Conservation (phyloP, 2,329 filamentous ascomycete species). For the Ceratocystis smalleyi region DNA sequence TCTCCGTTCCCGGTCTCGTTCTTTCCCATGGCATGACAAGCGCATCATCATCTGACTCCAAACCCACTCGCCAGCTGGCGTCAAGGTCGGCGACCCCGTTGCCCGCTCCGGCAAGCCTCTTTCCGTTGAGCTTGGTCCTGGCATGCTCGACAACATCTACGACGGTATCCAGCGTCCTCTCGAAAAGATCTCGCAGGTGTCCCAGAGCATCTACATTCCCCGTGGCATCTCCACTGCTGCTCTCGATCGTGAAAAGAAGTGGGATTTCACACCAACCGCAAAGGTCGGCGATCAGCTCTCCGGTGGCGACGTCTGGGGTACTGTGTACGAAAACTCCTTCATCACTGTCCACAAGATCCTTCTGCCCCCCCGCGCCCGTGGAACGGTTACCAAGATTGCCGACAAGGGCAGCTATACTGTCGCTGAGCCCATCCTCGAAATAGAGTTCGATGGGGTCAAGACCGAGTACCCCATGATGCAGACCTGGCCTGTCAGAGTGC, state of each 20-base stretch:
- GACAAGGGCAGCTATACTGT: slow-evolving; percentile 87
- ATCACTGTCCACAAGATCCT: slow-evolving; percentile 87
- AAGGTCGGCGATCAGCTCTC: slow-evolving; percentile 97
- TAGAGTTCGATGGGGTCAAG: slow-evolving; percentile 95
- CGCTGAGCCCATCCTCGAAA: slow-evolving; percentile 80
- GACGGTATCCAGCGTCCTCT: slow-evolving; percentile 96
- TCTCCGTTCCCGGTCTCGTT: neutral
- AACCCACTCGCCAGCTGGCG: slow-evolving; percentile 48
- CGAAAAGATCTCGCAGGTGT: slow-evolving; percentile 59
- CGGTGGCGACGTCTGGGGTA: slow-evolving; percentile 90
- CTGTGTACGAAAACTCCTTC: slow-evolving; percentile 90
- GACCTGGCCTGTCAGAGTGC: slow-evolving; percentile 92
- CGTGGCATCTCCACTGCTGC: slow-evolving; percentile 79
- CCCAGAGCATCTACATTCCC: slow-evolving; percentile 91
- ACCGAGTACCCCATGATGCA: slow-evolving; percentile 97
- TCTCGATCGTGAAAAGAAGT: slow-evolving; percentile 81
- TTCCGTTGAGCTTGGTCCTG: slow-evolving; percentile 91
- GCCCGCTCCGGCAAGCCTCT: slow-evolving; percentile 81
- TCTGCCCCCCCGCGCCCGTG: slow-evolving; percentile 73
- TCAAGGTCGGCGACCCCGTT: slow-evolving; percentile 91
- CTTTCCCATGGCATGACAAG: neutral
- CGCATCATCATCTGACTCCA: neutral
- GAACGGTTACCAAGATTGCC: slow-evolving; percentile 82
- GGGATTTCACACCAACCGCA: slow-evolving; percentile 81
- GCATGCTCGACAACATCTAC: slow-evolving; percentile 97